A percentile compares a stretch with the other conserved stretches of the same genome.
phyloP scores from a whole-genome alignment of 148 eudicot species.

The Rhododendron ovatum region DNA sequence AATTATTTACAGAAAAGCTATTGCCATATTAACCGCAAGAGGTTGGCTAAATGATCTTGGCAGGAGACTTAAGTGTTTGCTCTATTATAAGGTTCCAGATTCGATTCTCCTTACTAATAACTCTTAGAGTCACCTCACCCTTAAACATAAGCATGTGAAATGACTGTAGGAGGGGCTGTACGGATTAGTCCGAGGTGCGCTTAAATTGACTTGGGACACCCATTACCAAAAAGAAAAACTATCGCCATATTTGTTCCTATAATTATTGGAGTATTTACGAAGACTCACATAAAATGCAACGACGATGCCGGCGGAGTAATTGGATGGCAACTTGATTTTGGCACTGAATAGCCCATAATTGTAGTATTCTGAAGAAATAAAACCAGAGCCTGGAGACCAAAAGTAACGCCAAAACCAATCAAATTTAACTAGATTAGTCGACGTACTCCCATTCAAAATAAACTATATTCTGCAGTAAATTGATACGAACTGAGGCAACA shows the following conservation, averaged over 20 bases:
- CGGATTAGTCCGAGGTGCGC: too few relatives aligned
- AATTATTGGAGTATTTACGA: background rate
- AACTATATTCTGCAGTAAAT: background rate
- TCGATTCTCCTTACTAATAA: too few relatives aligned
- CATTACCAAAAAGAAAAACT: background rate
- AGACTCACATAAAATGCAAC: conserved; percentile 81
- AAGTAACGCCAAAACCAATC: background rate
- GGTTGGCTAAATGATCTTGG: too few relatives aligned
- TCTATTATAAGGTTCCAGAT: too few relatives aligned
- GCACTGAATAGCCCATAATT: conserved; percentile 84
- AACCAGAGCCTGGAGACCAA: conserved; percentile 59
- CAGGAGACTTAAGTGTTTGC: too few relatives aligned
- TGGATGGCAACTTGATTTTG: conserved; percentile 62
- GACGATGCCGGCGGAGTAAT: conserved; percentile 76
- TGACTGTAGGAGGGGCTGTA: too few relatives aligned
- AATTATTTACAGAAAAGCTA: background rate
- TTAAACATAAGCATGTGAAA: too few relatives aligned
- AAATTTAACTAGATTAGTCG: background rate
- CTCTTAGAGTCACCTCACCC: too few relatives aligned
- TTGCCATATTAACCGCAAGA: background rate
- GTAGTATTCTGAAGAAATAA: conserved; percentile 77
- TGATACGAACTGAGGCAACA: background rate
- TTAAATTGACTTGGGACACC: too few relatives aligned
- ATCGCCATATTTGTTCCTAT: background rate
- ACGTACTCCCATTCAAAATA: background rate